Conservation (phyloP, 257 asterid species). For the Linderniella brevidens region DNA sequence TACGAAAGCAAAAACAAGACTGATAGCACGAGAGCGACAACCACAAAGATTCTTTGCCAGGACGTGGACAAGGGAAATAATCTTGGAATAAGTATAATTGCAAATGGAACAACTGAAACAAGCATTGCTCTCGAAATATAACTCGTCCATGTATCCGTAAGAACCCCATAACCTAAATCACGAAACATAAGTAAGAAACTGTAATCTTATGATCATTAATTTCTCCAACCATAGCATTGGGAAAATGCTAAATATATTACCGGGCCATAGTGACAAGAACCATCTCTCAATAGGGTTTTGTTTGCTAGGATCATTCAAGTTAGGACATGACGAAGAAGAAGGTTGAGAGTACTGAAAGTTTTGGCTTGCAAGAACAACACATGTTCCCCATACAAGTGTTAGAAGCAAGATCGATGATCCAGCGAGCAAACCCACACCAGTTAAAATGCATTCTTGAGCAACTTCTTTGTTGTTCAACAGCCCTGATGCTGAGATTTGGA, state of each 20-base stretch:
- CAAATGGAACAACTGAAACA: constrained; percentile 33
- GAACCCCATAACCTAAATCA: constrained; percentile 30
- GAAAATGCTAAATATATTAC: constrained; percentile 6
- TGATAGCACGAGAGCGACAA: constrained; percentile 26
- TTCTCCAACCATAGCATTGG: too few relatives aligned
- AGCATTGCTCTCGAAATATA: constrained; percentile 45
- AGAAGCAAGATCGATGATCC: constrained; percentile 57
- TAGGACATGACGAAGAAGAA: constrained; percentile 3
- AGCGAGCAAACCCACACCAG: constrained; percentile 60
- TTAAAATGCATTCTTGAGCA: constrained; percentile 36
- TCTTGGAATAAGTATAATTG: constrained; percentile 22
- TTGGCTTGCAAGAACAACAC: constrained; percentile 29
- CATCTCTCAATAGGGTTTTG: constrained; percentile 19
- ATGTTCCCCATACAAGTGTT: constrained; percentile 46
- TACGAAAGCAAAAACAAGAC: constrained; percentile 22
- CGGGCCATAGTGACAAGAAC: constrained; percentile 26
- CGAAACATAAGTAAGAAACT: not conserved
- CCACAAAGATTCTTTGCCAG: constrained; percentile 13
- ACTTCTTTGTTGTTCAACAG: constrained; percentile 29
- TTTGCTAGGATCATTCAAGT: not conserved
- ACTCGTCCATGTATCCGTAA: constrained; percentile 25
- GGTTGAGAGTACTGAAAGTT: constrained; percentile 8
- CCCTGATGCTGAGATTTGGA: constrained; percentile 33
- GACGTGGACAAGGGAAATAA: constrained; percentile 13
- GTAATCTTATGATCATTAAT: too few relatives aligned